Evolutionary conservation across 2,329 filamentous ascomycete species (phyloP).

Genomic region (Ilyonectria robusta): DNA sequence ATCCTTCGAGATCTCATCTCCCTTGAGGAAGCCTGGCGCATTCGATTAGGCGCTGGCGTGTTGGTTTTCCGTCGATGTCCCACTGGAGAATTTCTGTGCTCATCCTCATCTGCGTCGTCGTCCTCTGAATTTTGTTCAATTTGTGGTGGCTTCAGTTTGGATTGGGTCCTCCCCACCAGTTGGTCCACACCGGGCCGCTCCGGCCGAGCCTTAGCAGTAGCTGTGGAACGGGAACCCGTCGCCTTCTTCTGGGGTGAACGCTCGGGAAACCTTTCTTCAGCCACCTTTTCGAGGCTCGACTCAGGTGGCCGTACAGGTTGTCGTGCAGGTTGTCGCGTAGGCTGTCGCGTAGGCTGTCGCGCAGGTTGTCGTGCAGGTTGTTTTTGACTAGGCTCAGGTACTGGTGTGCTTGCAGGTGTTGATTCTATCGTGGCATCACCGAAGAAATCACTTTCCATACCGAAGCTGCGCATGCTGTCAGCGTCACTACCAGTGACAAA

Average conservation of each 20-base stretch:
- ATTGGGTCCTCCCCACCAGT: conserved; percentile 6
- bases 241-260: conserved; percentile 11
- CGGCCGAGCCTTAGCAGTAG: not conserved
- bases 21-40: conserved; percentile 15
- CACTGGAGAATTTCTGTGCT: not conserved
- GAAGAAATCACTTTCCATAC: conserved; percentile 54
- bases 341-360: not conserved
- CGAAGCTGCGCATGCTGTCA: conserved; percentile 55
- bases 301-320: not conserved
- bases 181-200: conserved; percentile 6
- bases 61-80: conserved; percentile 32
- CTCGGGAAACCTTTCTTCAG: conserved; percentile 14
- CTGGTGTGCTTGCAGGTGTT: conserved; percentile 38
- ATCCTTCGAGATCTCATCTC: conserved; percentile 6
- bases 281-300: not conserved
- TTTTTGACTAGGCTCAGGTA: conserved; percentile 16
- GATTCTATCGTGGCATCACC: conserved; percentile 56
- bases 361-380: conserved; percentile 4
- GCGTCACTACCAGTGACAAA: conserved; percentile 42
- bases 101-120: conserved; percentile 12
- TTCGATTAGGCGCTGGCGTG: conserved; percentile 39
- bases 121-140: conserved; percentile 23
- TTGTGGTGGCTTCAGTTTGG: not conserved
- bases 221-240: conserved; percentile 1
- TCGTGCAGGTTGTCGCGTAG: not conserved